Evolutionary conservation across 139 green algal genomes (phyloP), one percentile per base, ranked within the genome.

Genomic region (Chlorella sp.): DNA sequence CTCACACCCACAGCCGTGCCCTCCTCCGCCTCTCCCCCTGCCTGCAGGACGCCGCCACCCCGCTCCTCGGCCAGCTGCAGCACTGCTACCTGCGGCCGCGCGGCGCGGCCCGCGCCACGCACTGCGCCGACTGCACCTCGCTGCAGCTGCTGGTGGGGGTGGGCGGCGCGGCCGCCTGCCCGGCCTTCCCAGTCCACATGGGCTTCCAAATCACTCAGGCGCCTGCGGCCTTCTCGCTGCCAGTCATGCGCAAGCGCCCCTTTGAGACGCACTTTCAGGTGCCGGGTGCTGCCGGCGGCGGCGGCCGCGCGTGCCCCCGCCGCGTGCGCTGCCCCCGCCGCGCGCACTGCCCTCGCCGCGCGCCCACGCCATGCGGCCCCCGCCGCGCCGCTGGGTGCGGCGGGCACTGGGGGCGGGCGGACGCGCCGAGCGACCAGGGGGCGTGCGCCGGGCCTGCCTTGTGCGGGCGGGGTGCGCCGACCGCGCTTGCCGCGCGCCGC

Each of bases 201-300:
- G 42, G 53, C 53, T 55, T 75, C 21, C 53, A 75, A 53, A 36
- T 75, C 9, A 38, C 53, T 38, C 69, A 75, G 69, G 69, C 69
- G 12, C 69, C 69, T 27, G 51, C 69, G 3, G 38, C 38, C 23
- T 75, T 67, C 53, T 21, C 11, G 15, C 69, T 75, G 69, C 69
- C 69, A 12, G 69, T 75, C 35, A 65, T 75, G 69, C 69, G 66
- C 53, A 75, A 75, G 53, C 69, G 69, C 7, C 27, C 46, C 9
- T 66, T 36, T 51, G 69, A 75, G 15, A 53, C 69, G 51, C 69
- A 53, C 12, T 75, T 75, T 53, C 69, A 75, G 46, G 53, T 67
- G 50, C 19, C 9, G 38, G 8, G 33, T 12, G 33, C 59, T 25
- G 19, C 59, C 27, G 27, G 60, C 33, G 33, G 27, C 2, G n/a